Evolutionary conservation across 2,329 filamentous ascomycete genomes (phyloP).

Genomic region (Ascocoryne sarcoides): DNA sequence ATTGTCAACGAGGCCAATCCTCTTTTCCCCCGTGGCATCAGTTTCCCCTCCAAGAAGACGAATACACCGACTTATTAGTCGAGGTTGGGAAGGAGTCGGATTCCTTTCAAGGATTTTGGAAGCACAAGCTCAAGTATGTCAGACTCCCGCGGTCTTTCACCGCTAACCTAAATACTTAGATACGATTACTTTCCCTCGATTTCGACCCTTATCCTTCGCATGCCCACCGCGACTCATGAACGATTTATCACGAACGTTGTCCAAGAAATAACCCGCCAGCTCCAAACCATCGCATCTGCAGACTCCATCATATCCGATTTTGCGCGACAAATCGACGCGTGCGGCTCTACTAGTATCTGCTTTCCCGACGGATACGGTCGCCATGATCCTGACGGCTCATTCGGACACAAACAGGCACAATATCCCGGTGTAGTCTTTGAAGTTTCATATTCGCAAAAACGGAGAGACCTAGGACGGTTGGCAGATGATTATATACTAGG

Average conservation of each 20-base stretch:
- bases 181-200: slow-evolving; percentile 18
- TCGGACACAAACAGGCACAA: slow-evolving; percentile 16
- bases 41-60: not conserved
- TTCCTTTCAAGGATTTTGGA: not conserved
- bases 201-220: slow-evolving; percentile 14
- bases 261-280: slow-evolving; percentile 8
- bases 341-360: slow-evolving; percentile 7
- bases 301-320: slow-evolving; percentile 3
- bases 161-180: slow-evolving; percentile 3
- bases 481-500: slow-evolving; percentile 29
- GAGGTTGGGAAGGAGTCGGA: not conserved
- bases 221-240: slow-evolving; percentile 17
- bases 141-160: not conserved
- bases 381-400: slow-evolving; percentile 21
- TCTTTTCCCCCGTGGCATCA: not conserved
- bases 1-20: not conserved
- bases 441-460: slow-evolving; percentile 27
- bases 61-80: not conserved
- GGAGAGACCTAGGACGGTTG: slow-evolving; percentile 21
- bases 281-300: slow-evolving; percentile 8
- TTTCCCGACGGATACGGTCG: slow-evolving; percentile 9
- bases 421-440: slow-evolving; percentile 26
- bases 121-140: not conserved
- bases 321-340: slow-evolving; percentile 5
- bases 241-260: slow-evolving; percentile 11